Evolutionary conservation across 345 rosid species (phyloP), one percentile per base, ranked within the genome.

Genomic region (Bruguiera sexangula): DNA sequence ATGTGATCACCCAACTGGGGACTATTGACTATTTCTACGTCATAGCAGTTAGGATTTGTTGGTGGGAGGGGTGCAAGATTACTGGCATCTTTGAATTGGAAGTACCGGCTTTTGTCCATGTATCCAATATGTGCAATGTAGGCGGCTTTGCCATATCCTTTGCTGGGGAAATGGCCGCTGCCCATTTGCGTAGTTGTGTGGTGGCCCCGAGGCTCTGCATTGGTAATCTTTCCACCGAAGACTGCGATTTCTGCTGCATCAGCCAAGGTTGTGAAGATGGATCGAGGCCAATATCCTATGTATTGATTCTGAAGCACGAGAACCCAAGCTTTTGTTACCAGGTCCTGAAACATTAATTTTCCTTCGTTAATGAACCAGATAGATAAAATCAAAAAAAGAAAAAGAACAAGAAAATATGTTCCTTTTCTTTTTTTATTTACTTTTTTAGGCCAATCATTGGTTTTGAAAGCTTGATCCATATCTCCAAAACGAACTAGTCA

Each of bases 171-270:
- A 65, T 72, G 75, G 3, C 75, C 69, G 29, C 65, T 72, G 11
- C 75, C 75, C 75, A 72, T 72, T 56, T 72, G 69, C 19, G 75
- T 64, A 5, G 69, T 37, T 5, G 75, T 72, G 64, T 72, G 75
- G 13, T 34, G 48, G 0, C 65, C 65, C 3, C 20, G 26, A 15
- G 59, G 13, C 31, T 60, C 15, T 6, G 18, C 2, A 27, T 72
- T 65, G 1, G 48, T 0, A 4, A 65, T 24, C 61, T 57, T 57
- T n/a, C 75, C 70, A 2, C 75, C 75, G 56, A 68, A 72, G 4
- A 8, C 8, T 16, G 59, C n/a, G 8, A n/a, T 3, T 1, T 5
- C 8, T 2, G 75, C 63, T 20, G 65, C 15, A 4, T 15, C 20
- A 29, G 16, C 34, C 30, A 65, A 16, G n/a, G 4, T 57, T 31